These are phyloP conservation scores for Starmerella gropengiesseri DNA, from an alignment of 805 yeast genomes.

Conservation along the genomic window DNA sequence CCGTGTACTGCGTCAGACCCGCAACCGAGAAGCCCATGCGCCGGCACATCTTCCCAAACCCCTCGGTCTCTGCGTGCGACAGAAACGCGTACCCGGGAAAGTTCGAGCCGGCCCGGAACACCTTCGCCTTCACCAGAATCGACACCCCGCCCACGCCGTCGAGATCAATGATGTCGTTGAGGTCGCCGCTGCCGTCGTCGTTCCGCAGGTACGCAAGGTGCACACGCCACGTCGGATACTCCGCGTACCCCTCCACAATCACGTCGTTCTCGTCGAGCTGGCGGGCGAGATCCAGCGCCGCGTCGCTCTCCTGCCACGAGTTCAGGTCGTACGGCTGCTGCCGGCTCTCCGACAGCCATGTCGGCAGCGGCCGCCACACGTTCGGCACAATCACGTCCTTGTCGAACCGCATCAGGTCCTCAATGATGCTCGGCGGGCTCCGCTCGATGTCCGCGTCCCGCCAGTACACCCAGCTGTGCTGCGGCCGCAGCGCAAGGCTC, in stretches of 20 bases:
- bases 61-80: slow-evolving; percentile 96
- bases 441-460: slow-evolving; percentile 96
- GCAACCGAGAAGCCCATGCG: slow-evolving; percentile 77
- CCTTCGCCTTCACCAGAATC: slow-evolving; percentile 71
- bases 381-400: slow-evolving; percentile 91
- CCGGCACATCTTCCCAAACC: slow-evolving; percentile 80
- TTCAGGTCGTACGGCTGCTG: slow-evolving; percentile 94
- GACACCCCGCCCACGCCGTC: slow-evolving; percentile 98
- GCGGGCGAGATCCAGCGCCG: slow-evolving; percentile 40
- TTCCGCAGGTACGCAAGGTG: slow-evolving; percentile 88
- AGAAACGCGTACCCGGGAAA: slow-evolving; percentile 93
- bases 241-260: slow-evolving; percentile 96
- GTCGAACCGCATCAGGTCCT: slow-evolving; percentile 85
- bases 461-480: slow-evolving; percentile 96
- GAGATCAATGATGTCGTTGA: slow-evolving; percentile 76
- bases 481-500: slow-evolving; percentile 74
- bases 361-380: slow-evolving; percentile 95
- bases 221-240: slow-evolving; percentile 95
- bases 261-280: slow-evolving; percentile 81
- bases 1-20: slow-evolving; percentile 88
- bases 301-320: slow-evolving; percentile 86
- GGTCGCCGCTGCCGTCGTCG: slow-evolving; percentile 71
- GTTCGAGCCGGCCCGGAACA: slow-evolving; percentile 76
- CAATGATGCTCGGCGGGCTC: slow-evolving; percentile 70
- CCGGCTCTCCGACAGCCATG: slow-evolving; percentile 70